Evolutionary conservation across 75 land plant species (phyloP).

Genomic region (Cryptomeria japonica): DNA sequence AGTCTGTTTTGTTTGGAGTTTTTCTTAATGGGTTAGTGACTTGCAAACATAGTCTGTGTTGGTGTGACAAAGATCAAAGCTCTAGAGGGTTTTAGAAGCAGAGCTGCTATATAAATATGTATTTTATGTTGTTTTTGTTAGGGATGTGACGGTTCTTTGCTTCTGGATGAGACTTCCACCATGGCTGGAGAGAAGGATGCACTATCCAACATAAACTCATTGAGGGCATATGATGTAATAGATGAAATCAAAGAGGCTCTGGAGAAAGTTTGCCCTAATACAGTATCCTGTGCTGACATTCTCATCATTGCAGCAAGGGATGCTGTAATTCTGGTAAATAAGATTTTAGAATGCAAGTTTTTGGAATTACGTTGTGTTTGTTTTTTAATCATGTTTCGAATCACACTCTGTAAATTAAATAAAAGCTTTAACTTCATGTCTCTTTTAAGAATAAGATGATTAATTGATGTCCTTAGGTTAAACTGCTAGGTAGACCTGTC

Average conservation of each 20-base stretch:
- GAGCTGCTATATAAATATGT: not conserved
- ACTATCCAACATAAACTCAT: slow-evolving; percentile 57
- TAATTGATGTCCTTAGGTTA: not conserved
- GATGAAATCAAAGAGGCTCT: slow-evolving; percentile 60
- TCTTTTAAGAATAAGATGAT: not conserved
- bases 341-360: too few species aligned
- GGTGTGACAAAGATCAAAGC: not conserved
- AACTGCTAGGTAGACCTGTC: too few species aligned
- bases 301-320: slow-evolving; percentile 66
- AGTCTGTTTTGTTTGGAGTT: not conserved
- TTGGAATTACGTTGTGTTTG: too few species aligned
- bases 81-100: not conserved
- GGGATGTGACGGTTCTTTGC: slow-evolving; percentile 76
- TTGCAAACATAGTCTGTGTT: not conserved
- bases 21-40: too few species aligned
- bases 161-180: slow-evolving; percentile 57
- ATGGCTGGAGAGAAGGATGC: slow-evolving; percentile 65
- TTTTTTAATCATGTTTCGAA: too few species aligned
- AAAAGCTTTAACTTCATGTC: too few species aligned
- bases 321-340: slow-evolving; percentile 54
- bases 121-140: slow-evolving; percentile 8
- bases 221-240: slow-evolving; percentile 64
- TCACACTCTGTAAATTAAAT: too few species aligned
- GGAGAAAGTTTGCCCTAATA: slow-evolving; percentile 49
- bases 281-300: slow-evolving; percentile 73